Evolutionary conservation across 495 filamentous ascomycete genomes (phyloP), one percentile per base, ranked within the genome.

Genomic region (Hypoxylon trugodes): DNA sequence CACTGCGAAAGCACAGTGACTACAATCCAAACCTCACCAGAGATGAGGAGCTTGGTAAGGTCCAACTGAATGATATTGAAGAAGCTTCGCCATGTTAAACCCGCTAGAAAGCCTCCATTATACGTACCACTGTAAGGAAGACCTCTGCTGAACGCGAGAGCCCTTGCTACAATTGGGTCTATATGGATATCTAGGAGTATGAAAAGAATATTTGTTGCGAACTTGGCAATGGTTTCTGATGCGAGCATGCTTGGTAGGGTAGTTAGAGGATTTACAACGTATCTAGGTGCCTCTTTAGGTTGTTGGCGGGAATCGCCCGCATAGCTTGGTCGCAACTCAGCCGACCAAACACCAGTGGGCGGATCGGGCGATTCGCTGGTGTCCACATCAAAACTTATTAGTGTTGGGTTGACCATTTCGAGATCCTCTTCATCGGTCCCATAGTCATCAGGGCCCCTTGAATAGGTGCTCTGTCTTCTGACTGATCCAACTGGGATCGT

Each of bases 331-430:
- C 82, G 75, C 10, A 85, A 73, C 52, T 85, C 82, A 32, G 82
- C 82, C n/a, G 82, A 81, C 82, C 82, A 85, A 3, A 78, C 63
- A n/a, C 79, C 81, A 1, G 69, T 62, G 3, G 77, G 75, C 8
- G 71, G 72, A 25, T 74, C 76, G 16, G 70, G 73, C 0, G 75
- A 69, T 38, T 82, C 79, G 35, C 76, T 78, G 6, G 81, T 74
- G 45, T 84, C 82, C 22, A 85, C 81, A 64, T 85, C 82, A 42
- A 85, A 84, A 50, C 78, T 83, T n/a, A 85, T 84, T 1, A 85
- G 63, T 0, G 82, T 83, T 2, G 80, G 73, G 49, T 78, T 80
- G 15, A 80, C 67, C 18, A 78, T 62, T 25, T 84, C 81, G 13
- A 68, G 58, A 21, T 83, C 81, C 47, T 84, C 82, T 35, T 83